Conservation (phyloP, 2,329 filamentous ascomycete genomes). For the Sporothrix pallida region DNA sequence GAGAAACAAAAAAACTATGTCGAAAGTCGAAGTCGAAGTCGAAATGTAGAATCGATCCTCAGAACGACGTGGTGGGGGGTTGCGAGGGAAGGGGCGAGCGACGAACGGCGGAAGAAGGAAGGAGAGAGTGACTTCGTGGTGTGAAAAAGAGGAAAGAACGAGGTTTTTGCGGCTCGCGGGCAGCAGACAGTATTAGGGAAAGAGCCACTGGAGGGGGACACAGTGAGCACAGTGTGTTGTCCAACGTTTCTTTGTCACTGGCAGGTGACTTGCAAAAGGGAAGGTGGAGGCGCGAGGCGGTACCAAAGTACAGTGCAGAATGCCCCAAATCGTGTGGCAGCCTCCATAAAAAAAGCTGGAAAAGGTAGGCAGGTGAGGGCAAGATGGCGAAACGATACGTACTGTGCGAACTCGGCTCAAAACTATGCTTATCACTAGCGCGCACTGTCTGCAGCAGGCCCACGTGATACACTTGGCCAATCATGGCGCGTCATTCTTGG, state of each 20-base stretch:
- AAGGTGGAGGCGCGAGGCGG: slow-evolving; percentile 7
- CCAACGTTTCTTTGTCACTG: slow-evolving; percentile 1
- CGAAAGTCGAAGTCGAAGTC: neutral
- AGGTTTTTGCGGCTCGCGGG: slow-evolving; percentile 33
- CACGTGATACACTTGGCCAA: slow-evolving; percentile 28
- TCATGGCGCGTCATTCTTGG: slow-evolving; percentile 10
- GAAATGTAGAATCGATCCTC: slow-evolving; percentile 17
- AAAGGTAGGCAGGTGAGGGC: slow-evolving; percentile 13
- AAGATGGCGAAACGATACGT: neutral
- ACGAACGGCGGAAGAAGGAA: slow-evolving; percentile 6
- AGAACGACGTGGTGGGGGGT: slow-evolving; percentile 11
- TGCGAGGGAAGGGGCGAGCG: slow-evolving; percentile 19
- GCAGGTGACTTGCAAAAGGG: slow-evolving; percentile 16
- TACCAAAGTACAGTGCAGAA: neutral
- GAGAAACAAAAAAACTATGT: neutral
- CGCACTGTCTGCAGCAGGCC: neutral
- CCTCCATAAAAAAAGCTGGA: neutral
- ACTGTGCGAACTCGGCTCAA: neutral
- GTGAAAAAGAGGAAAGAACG: slow-evolving; percentile 27
- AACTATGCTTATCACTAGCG: neutral
- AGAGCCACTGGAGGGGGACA: slow-evolving; percentile 16
- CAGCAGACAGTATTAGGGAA: slow-evolving; percentile 29
- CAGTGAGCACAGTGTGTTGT: slow-evolving; percentile 25
- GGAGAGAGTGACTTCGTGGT: slow-evolving; percentile 19
- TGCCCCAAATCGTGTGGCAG: neutral